Evolutionary conservation across 2,329 filamentous ascomycete species (phyloP), one percentile per base, ranked within the genome.

Genomic region (Daldinia sp.): DNA sequence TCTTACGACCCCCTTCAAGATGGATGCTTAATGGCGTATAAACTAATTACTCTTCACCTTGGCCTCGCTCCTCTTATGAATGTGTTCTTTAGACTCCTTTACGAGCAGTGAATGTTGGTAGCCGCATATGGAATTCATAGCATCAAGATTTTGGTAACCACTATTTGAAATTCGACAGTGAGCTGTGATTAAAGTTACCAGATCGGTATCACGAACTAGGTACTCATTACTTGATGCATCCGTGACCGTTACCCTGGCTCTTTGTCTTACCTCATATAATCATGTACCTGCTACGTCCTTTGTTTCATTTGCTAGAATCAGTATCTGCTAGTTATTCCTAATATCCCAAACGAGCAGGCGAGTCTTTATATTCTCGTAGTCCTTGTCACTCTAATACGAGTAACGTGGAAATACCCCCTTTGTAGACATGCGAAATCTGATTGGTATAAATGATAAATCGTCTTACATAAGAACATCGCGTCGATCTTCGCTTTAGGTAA

Each of bases 1-100:
- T 72, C 74, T 77, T 68, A 75, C 67, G 72, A 77, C 65, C 69
- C 63, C 53, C 53, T 37, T 56, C 35, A 37, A 54, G 51, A 54
- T 54, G 30, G 33, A 37, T 35, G 46, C 26, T 51, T 51, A 54
- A 23, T 54, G 51, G 51, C 51, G 51, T 54, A 54, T 54, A 54
- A 54, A 54, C 30, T 54, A 54, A 35, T 41, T 56, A 39, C 15
- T 55, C 23, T 42, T 28, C 10, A 18, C 26, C 13, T 15, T 18
- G 13, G 20, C 15, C 20, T 30, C 42, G 4, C 20, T 28, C 53
- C 23, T 56, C 7, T 28, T 56, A 26, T 41, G 23, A 41, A 56
- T 41, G 10, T 39, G 20, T 54, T 35, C 33, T 26, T 26, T 26
- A 3, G 51, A 9, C n/a, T 48, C 6, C 44, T 46, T n/a, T 54